Conservation (phyloP, 495 filamentous ascomycete species). For the Xylaria flabelliformis region DNA sequence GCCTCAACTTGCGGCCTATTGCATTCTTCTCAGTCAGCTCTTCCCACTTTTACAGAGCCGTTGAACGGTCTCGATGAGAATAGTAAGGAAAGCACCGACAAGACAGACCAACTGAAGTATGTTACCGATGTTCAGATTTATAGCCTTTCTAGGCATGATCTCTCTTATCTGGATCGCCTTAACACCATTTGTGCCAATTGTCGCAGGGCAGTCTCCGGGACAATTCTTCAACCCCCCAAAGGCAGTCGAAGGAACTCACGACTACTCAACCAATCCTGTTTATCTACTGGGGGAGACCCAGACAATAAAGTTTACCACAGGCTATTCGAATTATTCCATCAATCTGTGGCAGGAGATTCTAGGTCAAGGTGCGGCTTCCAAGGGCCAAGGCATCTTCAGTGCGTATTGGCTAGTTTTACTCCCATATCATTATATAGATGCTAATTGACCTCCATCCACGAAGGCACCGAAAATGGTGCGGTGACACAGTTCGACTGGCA, state of each 20-base stretch:
- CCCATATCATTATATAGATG: not conserved
- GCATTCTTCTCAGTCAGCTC: not conserved
- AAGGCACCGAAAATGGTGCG: slow-evolving; percentile 21
- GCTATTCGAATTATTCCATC: slow-evolving; percentile 33
- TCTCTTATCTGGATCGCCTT: not conserved
- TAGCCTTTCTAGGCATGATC: not conserved
- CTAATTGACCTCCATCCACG: not conserved
- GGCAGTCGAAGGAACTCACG: slow-evolving; percentile 4
- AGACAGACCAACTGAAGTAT: not conserved
- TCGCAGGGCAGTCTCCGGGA: slow-evolving; percentile 18
- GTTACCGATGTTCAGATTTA: not conserved
- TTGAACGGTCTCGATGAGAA: not conserved
- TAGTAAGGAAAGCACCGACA: not conserved
- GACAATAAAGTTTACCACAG: slow-evolving; percentile 34
- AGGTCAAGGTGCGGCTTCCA: slow-evolving; percentile 7
- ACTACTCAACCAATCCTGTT: slow-evolving; percentile 30
- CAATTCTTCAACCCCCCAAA: slow-evolving; percentile 31
- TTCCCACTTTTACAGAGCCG: not conserved
- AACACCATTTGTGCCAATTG: not conserved
- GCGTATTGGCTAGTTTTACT: not conserved
- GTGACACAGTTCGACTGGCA: slow-evolving; percentile 41
- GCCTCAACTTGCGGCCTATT: not conserved
- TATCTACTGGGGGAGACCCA: slow-evolving; percentile 29
- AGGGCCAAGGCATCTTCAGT: slow-evolving; percentile 36
- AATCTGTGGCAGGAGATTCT: slow-evolving; percentile 32